These are phyloP conservation scores for Pythium grandisporangium DNA, from an alignment of 352 stramenopile genomes.

Conservation along the genomic window DNA sequence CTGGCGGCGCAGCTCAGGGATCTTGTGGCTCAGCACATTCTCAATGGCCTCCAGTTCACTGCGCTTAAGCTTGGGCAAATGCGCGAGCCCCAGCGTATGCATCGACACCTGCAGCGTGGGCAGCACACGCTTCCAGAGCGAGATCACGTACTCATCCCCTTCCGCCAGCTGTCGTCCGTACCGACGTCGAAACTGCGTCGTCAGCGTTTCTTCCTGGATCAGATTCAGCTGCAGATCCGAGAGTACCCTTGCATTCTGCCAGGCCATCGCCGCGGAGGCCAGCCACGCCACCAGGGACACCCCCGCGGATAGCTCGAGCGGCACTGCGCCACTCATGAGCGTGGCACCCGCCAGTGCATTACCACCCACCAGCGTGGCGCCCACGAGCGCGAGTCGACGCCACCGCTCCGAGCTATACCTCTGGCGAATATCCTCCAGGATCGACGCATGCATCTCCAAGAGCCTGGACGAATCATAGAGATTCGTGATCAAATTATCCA, in stretches of 20 bases:
- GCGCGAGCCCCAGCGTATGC: constrained; percentile 76
- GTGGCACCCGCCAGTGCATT: constrained; percentile 67
- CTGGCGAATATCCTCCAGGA: constrained; percentile 77
- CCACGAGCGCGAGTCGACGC: constrained; percentile 59
- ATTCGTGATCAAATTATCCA: constrained; percentile 99
- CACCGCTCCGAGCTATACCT: constrained; percentile 76
- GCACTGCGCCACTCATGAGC: constrained; percentile 67
- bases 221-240: constrained; percentile 83
- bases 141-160: constrained; percentile 95
- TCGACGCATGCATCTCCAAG: constrained; percentile 93
- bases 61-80: constrained; percentile 80
- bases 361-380: constrained; percentile 49
- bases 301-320: constrained; percentile 76
- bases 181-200: constrained; percentile 87
- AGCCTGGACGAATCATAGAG: constrained; percentile 89
- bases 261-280: constrained; percentile 79
- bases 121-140: constrained; percentile 89
- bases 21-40: constrained; percentile 83
- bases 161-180: constrained; percentile 95
- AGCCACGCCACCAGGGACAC: constrained; percentile 74
- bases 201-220: constrained; percentile 80
- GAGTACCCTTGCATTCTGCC: constrained; percentile 85
- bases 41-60: constrained; percentile 83
- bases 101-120: constrained; percentile 78
- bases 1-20: constrained; percentile 84